Percentiles rank a stretch among this genome's conserved stretches.
phyloP scores from a whole-genome alignment of 2,329 filamentous ascomycete species.

The Immersiporthe knoxdaviesiana region DNA sequence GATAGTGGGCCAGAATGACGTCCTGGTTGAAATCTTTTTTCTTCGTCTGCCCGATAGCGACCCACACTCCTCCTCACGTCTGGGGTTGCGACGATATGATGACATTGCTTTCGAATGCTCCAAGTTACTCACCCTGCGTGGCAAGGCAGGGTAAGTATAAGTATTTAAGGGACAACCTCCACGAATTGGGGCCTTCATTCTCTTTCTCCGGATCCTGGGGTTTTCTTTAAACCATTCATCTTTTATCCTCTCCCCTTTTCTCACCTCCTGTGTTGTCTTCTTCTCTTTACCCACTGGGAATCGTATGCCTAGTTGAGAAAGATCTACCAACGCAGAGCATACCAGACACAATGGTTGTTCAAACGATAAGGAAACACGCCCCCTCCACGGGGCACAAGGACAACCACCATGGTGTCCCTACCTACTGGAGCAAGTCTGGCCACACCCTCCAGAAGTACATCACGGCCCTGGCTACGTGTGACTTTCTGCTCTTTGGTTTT shows the following conservation, averaged over 20 bases:
- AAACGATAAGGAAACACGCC: conserved; percentile 17
- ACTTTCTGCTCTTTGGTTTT: conserved; percentile 29
- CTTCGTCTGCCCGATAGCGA: conserved; percentile 24
- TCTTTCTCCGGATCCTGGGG: conserved; percentile 2
- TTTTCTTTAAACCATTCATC: background rate
- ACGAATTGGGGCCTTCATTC: conserved; percentile 10
- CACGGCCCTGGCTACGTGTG: conserved; percentile 25
- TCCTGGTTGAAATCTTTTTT: conserved; percentile 27
- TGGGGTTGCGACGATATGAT: conserved; percentile 21
- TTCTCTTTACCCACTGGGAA: background rate
- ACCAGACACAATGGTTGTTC: conserved; percentile 26
- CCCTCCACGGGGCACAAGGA: conserved; percentile 29
- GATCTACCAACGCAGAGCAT: conserved; percentile 1
- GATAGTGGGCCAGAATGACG: conserved; percentile 28
- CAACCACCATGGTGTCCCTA: conserved; percentile 29
- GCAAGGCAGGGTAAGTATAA: background rate
- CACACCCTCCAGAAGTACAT: conserved; percentile 27
- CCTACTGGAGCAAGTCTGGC: conserved; percentile 29
- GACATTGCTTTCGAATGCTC: background rate
- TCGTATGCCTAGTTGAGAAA: conserved; percentile 6
- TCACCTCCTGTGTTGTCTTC: background rate
- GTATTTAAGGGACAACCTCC: conserved; percentile 22
- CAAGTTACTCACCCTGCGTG: background rate
- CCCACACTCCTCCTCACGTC: too few species aligned
- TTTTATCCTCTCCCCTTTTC: background rate